A percentile compares a stretch with the other conserved stretches of the same genome.
phyloP scores from a whole-genome alignment of 208 protist species.

The Crithidia thermophila region DNA sequence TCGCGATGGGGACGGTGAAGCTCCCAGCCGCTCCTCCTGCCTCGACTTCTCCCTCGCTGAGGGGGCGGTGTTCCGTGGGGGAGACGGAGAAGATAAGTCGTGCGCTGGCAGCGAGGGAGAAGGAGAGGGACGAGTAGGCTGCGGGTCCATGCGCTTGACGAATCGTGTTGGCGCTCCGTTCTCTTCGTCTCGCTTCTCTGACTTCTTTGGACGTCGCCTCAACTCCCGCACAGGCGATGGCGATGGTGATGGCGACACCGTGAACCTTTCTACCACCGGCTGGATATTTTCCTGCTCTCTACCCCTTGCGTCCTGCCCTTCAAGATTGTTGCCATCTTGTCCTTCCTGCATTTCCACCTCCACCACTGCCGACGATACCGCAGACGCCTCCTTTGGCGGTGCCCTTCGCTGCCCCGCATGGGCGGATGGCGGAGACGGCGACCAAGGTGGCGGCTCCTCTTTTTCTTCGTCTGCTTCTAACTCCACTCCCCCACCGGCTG shows the following conservation, averaged over 20 bases:
- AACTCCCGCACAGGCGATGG: not conserved
- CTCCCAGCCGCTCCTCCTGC: too few relatives aligned
- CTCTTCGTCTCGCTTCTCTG: not conserved
- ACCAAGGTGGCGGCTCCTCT: slow-evolving; percentile 17
- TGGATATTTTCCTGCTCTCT: too few relatives aligned
- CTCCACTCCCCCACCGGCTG: not conserved
- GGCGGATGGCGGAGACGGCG: slow-evolving; percentile 27
- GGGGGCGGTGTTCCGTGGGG: not conserved
- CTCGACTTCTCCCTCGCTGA: not conserved
- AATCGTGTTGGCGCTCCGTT: too few relatives aligned
- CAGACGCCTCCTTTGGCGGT: not conserved
- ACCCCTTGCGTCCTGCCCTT: too few relatives aligned
- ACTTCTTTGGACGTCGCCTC: too few relatives aligned
- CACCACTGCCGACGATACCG: not conserved
- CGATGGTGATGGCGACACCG: not conserved
- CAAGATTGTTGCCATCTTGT: too few relatives aligned
- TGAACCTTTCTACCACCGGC: too few relatives aligned
- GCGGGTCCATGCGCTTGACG: not conserved
- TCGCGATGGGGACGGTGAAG: too few relatives aligned
- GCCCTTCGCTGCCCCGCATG: not conserved
- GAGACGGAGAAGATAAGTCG: not conserved
- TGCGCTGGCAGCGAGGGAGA: not conserved
- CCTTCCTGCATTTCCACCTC: not conserved
- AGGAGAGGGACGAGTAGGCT: not conserved
- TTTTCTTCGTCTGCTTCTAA: not conserved